Base-by-base conservation (phyloP, 2,329 filamentous ascomycete species). In the Neofusicoccum laricinum region DNA sequence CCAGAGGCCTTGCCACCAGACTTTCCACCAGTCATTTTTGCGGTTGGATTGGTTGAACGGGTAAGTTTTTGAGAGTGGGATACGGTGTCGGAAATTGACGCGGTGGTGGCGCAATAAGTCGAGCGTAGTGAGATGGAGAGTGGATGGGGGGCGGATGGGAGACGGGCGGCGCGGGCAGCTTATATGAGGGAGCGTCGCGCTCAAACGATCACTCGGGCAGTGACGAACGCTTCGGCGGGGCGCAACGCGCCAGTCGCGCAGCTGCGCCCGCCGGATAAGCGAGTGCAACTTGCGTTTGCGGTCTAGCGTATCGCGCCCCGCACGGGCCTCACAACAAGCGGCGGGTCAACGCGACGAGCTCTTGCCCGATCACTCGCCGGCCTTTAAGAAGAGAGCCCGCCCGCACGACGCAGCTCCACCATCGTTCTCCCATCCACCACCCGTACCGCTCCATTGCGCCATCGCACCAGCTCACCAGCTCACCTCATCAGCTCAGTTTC, bases 1-100 rank as follows among this genome's bases (percentile, higher is more conserved):
- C 93, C 93, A 85, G 91, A 94, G 86, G 94, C 93, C 90, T 98
- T 98, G 89, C 95, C 95, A 84, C 95, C 95, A 85, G 94, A 97
- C 86, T 99, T 99, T 84, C 95, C 94, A 88, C 94, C 94, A 92
- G 95, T 96, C 95, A 99, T 99, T 91, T 92, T 97, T 46, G 66
- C 72, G 69, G 68, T 70, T 59, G 64, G 38, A 36, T 71, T 70
- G 69, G 69, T 70, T 70, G 67, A 72, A 73, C 67, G 71, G 55
- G 59, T 64, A 34, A 19, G 19, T 65, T 58, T 58, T 67, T 46
- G 71, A 74, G 72, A 72, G 76, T 76, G 72, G 76, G 75, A 76
- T 75, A 38, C 19, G 19, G 15, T 32, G 34, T 40, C 34, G 58
- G 40, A 15, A 36, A n/a, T 19, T 17, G 55, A 59, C 55, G 55